Evolutionary conservation across 2,329 filamentous ascomycete genomes (phyloP), one percentile per base, ranked within the genome.

Genomic region (Tolypocladium guangdongense): DNA sequence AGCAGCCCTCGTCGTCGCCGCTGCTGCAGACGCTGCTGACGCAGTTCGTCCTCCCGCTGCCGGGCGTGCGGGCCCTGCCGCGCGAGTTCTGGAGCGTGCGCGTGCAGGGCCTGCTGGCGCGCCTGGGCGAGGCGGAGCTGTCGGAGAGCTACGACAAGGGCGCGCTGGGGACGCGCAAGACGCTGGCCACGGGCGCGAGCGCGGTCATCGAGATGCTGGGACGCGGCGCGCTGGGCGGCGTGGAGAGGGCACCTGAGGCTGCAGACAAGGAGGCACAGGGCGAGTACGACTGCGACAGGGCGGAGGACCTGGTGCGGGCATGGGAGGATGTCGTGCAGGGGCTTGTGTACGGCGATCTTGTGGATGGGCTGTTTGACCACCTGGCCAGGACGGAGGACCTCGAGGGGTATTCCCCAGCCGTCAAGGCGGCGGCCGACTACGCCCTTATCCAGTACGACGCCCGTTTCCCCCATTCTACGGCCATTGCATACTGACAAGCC

Each of bases 61-160:
- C 88, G 0, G 86, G 84, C 0, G 67, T 89, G 39, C 75, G 76
- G 50, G 78, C 83, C 55, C 72, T 92, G 2, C 76, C 81, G 0
- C 64, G 72, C 1, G 78, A 80, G 3, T 88, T 87, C 66, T 90
- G 85, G 84, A 75, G 74, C 36, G 72, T 75, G n/a, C 76, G 80
- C 46, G 72, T 86, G 27, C 77, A 81, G 58, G 76, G 76, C 2
- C 66, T 89, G 18, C 72, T 88, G 60, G 70, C 73, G 60, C 76
- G 81, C 61, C 71, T 92, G 52, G 83, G 78, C 10, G 77, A 83
- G 35, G 86, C 82, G 2, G 82, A 88, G 50, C 72, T 92, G 35
- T 90, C 86, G 1, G 88, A 92, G 66, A 90, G 86, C 64, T 92
- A 90, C 62, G 88, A 92, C 66, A 90, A 90, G 67, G 87, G 86